These are phyloP conservation scores for Beauveria pseudobassiana DNA, from an alignment of 2,329 filamentous ascomycete species.

Conservation along the genomic window DNA sequence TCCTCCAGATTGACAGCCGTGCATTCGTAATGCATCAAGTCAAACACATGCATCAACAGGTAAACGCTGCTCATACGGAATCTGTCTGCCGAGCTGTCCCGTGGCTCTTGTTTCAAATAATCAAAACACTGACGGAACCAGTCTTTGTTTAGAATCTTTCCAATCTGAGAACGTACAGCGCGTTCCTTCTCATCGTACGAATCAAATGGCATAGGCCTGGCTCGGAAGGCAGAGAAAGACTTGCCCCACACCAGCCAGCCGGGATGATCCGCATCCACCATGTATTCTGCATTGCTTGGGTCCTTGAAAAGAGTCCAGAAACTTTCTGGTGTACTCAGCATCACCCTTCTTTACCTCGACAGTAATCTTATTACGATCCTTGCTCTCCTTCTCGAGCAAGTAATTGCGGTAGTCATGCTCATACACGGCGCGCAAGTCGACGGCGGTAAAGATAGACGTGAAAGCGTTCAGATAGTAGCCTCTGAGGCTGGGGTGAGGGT, in stretches of 20 bases:
- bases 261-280: conserved; percentile 84
- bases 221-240: conserved; percentile 70
- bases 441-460: conserved; percentile 67
- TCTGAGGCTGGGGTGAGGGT: conserved; percentile 81
- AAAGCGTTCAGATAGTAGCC: conserved; percentile 76
- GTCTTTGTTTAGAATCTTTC: conserved; percentile 66
- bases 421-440: conserved; percentile 81
- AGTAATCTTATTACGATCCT: conserved; percentile 67
- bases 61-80: conserved; percentile 87
- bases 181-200: conserved; percentile 75
- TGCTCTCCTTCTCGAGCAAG: conserved; percentile 65
- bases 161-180: conserved; percentile 69
- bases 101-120: conserved; percentile 92
- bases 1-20: conserved; percentile 78
- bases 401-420: conserved; percentile 83
- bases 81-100: conserved; percentile 71
- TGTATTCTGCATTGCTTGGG: conserved; percentile 64
- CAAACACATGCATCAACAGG: conserved; percentile 81
- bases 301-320: conserved; percentile 74
- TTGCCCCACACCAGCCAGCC: conserved; percentile 97
- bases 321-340: conserved; percentile 68
- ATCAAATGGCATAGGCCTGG: conserved; percentile 60
- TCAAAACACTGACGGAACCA: conserved; percentile 88
- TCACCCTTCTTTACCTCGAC: conserved; percentile 69
- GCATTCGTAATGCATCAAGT: conserved; percentile 74